Evolutionary conservation across 305 asterid species (phyloP).

Genomic region (Rubia occidens): DNA sequence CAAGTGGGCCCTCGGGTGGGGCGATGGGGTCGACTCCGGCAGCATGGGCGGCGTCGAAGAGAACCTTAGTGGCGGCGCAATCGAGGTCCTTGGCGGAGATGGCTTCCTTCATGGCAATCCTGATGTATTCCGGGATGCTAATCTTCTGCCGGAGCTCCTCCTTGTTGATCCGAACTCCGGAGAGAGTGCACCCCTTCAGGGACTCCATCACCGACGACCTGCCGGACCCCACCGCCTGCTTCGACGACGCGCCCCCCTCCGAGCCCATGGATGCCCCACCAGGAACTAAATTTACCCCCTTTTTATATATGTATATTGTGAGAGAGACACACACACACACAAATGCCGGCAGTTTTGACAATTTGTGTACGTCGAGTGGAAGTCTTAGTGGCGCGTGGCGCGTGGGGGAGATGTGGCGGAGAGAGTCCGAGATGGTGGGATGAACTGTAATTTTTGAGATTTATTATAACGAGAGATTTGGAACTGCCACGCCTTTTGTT

Average conservation of each 20-base stretch:
- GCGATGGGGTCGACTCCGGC: slow-evolving; percentile 25
- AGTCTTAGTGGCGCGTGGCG: neutral
- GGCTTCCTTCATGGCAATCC: slow-evolving; percentile 60
- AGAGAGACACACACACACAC: too few species aligned
- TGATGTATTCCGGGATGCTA: slow-evolving; percentile 61
- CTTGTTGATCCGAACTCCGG: slow-evolving; percentile 51
- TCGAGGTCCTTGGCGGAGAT: slow-evolving; percentile 45
- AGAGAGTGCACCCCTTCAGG: slow-evolving; percentile 50
- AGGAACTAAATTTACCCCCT: neutral
- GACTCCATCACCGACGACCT: slow-evolving; percentile 63
- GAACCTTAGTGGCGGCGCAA: slow-evolving; percentile 26
- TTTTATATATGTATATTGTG: too few species aligned
- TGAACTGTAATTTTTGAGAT: neutral
- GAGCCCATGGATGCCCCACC: slow-evolving; percentile 5
- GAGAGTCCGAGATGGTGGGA: slow-evolving; percentile 5
- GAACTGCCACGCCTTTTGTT: too few species aligned
- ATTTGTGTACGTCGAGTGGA: neutral
- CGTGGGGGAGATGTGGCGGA: slow-evolving; percentile 2
- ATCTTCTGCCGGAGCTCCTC: slow-evolving; percentile 59
- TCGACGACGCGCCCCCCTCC: slow-evolving; percentile 11
- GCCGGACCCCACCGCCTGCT: slow-evolving; percentile 32
- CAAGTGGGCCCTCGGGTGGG: slow-evolving; percentile 56
- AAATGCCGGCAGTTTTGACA: neutral
- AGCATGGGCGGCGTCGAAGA: slow-evolving; percentile 36
- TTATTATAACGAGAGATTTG: too few species aligned